A percentile compares a stretch with the other conserved stretches of the same genome.
These are phyloP conservation scores for Aspergillus jensenii DNA, from an alignment of 2,329 filamentous ascomycete genomes.

Conservation along the genomic window DNA sequence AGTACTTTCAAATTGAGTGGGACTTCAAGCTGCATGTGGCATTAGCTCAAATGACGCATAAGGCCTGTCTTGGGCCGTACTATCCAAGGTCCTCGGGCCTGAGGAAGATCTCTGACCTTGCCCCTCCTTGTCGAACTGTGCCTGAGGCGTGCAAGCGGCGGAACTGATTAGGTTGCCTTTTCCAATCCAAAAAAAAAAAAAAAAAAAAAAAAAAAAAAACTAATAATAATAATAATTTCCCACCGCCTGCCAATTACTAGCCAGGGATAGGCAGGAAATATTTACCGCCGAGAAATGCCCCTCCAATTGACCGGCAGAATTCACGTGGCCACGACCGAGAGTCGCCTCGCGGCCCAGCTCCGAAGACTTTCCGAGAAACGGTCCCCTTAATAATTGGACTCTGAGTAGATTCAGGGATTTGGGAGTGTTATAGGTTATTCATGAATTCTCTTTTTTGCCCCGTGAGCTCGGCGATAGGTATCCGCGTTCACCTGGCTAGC, in stretches of 20 bases:
- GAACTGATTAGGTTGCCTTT: neutral
- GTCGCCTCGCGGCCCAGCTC: neutral
- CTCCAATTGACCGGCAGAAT: neutral
- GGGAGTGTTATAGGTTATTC: neutral
- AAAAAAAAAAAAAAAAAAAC: no score
- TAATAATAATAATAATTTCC: neutral
- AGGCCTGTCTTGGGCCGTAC: neutral
- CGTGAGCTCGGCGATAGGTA: neutral
- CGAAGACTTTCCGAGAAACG: neutral
- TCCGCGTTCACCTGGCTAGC: neutral
- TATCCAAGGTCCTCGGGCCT: slow-evolving; percentile 5
- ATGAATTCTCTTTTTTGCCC: neutral
- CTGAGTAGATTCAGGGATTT: neutral
- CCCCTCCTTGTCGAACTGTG: neutral
- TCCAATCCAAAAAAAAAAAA: neutral
- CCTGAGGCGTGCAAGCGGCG: neutral
- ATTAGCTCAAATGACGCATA: neutral
- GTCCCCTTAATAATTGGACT: neutral
- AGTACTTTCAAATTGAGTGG: neutral
- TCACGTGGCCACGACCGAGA: neutral
- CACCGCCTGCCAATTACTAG: neutral
- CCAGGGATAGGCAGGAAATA: neutral
- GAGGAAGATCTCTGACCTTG: slow-evolving; percentile 3
- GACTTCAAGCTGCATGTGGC: neutral
- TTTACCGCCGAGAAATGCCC: neutral